phyloP scores from a whole-genome alignment of 192 early-diverging fungal species.

The Linnemannia zychae region DNA sequence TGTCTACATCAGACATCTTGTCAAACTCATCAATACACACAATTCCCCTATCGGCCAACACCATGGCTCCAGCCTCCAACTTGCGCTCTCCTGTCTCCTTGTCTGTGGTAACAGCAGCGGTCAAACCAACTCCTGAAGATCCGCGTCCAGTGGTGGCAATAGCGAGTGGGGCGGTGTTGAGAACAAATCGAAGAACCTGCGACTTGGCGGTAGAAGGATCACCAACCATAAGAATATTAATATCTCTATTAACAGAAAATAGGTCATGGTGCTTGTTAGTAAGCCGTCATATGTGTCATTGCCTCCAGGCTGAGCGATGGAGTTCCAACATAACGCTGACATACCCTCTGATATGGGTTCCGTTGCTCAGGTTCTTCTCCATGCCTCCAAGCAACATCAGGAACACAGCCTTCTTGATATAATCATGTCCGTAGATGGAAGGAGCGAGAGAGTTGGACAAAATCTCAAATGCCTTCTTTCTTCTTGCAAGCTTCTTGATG shows the following conservation, averaged over 20 bases:
- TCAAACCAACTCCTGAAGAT: constrained; percentile 97
- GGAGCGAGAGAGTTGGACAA: constrained; percentile 92
- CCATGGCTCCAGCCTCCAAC: constrained; percentile 99
- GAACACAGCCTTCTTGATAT: constrained; percentile 95
- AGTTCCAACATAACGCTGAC: background rate
- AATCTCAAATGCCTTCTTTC: constrained; percentile 81
- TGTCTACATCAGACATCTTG: constrained; percentile 98
- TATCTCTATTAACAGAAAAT: constrained; percentile 75
- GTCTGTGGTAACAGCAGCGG: constrained; percentile 95
- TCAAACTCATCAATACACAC: constrained; percentile 99
- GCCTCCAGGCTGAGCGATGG: background rate
- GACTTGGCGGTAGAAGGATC: constrained; percentile 99
- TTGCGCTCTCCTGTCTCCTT: constrained; percentile 95
- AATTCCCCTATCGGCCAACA: constrained; percentile 95
- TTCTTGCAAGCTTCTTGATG: constrained; percentile 82
- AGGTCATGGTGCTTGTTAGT: constrained; percentile 9
- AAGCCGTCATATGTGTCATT: background rate
- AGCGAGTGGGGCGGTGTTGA: constrained; percentile 95
- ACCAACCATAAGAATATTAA: constrained; percentile 98
- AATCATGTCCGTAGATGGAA: constrained; percentile 89
- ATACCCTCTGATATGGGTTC: constrained; percentile 94
- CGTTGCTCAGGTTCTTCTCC: constrained; percentile 94
- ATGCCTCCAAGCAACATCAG: constrained; percentile 92
- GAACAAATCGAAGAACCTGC: constrained; percentile 96
- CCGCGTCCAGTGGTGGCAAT: constrained; percentile 98